Evolutionary conservation across 2,329 filamentous ascomycete species (phyloP).

Genomic region (Rutstroemia sp.): DNA sequence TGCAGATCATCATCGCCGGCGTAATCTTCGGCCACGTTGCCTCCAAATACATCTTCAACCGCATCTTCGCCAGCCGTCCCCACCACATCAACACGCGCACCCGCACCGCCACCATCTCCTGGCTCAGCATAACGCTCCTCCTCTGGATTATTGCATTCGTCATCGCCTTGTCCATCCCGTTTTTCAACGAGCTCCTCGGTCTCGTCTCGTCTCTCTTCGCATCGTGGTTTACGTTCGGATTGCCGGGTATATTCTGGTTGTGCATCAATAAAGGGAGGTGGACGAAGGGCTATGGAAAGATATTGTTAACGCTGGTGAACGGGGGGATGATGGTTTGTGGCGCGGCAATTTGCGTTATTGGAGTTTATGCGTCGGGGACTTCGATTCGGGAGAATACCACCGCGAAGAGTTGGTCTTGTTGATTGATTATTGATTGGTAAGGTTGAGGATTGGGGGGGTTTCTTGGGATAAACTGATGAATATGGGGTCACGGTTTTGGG

Average conservation of each 20-base stretch:
- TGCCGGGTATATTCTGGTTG: slow-evolving; percentile 41
- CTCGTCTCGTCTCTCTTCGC: slow-evolving; percentile 45
- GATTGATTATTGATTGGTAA: no score
- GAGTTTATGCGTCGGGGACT: slow-evolving; percentile 10
- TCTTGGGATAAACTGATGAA: no score
- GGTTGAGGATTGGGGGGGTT: no score
- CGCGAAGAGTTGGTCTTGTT: neutral
- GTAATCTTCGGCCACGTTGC: slow-evolving; percentile 64
- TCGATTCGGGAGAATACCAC: neutral
- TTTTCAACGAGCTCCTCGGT: slow-evolving; percentile 57
- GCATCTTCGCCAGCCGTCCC: slow-evolving; percentile 47
- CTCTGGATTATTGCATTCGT: slow-evolving; percentile 58
- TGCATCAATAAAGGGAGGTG: slow-evolving; percentile 38
- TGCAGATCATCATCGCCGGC: slow-evolving; percentile 56
- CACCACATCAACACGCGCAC: slow-evolving; percentile 31
- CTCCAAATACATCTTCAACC: slow-evolving; percentile 57
- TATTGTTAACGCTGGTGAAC: slow-evolving; percentile 3
- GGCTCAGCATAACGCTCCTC: slow-evolving; percentile 47
- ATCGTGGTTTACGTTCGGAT: slow-evolving; percentile 53
- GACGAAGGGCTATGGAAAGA: slow-evolving; percentile 4
- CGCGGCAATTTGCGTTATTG: slow-evolving; percentile 10
- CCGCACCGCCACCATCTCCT: slow-evolving; percentile 45
- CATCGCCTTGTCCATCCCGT: slow-evolving; percentile 60
- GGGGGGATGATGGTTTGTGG: slow-evolving; percentile 6
- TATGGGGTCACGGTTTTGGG: no score